Evolutionary conservation across 306 rosid genomes (phyloP).

Genomic region (Gastrolobium bilobum): DNA sequence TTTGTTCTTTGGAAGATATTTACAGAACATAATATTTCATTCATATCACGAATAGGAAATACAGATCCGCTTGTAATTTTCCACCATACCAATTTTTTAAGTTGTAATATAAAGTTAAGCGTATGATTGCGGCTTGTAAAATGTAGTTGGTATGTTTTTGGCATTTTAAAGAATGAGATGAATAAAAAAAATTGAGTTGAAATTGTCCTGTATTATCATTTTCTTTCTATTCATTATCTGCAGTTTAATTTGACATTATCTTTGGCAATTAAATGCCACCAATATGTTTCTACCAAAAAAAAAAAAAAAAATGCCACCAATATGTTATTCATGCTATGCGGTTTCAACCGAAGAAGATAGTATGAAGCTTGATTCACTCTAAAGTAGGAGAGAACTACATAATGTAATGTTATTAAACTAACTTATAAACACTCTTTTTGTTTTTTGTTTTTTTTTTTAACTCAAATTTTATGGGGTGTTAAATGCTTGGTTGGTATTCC

Average conservation of each 20-base stretch:
- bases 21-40: constrained; percentile 27
- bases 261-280: neutral
- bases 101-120: constrained; percentile 43
- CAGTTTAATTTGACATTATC: neutral
- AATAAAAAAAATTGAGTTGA: constrained; percentile 28
- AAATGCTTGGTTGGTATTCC: no score
- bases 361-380: neutral
- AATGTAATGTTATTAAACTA: neutral
- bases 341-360: constrained; percentile 28
- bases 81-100: constrained; percentile 46
- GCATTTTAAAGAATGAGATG: constrained; percentile 46
- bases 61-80: constrained; percentile 45
- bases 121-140: constrained; percentile 56
- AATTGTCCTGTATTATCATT: neutral
- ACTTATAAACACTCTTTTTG: neutral
- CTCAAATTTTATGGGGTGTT: no score
- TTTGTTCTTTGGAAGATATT: constrained; percentile 38
- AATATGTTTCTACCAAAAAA: no score
- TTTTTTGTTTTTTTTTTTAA: no score
- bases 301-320: neutral
- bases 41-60: constrained; percentile 44
- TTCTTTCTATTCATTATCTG: constrained; percentile 3
- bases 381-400: neutral
- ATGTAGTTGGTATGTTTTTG: constrained; percentile 36
- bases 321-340: neutral